These are phyloP conservation scores for Moricandia arvensis DNA, from an alignment of 345 rosid genomes.

Conservation along the genomic window DNA sequence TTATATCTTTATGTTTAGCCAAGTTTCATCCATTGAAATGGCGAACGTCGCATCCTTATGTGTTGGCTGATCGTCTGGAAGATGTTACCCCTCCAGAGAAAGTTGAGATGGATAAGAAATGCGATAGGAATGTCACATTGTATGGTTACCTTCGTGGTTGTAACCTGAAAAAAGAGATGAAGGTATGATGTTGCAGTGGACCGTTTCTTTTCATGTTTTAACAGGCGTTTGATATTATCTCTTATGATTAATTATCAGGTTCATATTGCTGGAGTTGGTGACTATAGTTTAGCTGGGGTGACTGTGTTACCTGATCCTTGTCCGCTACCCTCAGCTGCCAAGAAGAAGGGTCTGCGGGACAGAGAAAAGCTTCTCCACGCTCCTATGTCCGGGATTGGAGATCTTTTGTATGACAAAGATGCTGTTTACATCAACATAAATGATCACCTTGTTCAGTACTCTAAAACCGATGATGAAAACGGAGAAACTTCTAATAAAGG, in stretches of 20 bases:
- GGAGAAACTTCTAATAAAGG: constrained; percentile 62
- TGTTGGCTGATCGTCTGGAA: constrained; percentile 89
- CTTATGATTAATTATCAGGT: constrained; percentile 51
- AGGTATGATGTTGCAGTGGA: constrained; percentile 49
- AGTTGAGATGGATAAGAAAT: constrained; percentile 64
- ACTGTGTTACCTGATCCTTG: constrained; percentile 88
- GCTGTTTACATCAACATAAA: constrained; percentile 94
- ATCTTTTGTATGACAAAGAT: constrained; percentile 91
- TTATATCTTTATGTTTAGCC: constrained; percentile 67
- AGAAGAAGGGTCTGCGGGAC: constrained; percentile 85
- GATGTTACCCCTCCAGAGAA: constrained; percentile 90
- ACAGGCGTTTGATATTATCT: constrained; percentile 10
- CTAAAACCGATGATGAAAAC: constrained; percentile 63
- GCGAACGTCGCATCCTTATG: constrained; percentile 91
- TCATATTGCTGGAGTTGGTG: constrained; percentile 99
- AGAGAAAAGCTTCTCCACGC: constrained; percentile 92
- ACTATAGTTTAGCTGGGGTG: constrained; percentile 73
- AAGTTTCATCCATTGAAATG: constrained; percentile 77
- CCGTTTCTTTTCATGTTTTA: constrained; percentile 12
- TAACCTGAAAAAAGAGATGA: constrained; percentile 81
- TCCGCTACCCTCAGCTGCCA: constrained; percentile 88
- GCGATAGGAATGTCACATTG: constrained; percentile 79
- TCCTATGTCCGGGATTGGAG: constrained; percentile 98
- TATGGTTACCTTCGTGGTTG: constrained; percentile 96
- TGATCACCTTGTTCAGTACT: constrained; percentile 85